Evolutionary conservation across 2,329 filamentous ascomycete genomes (phyloP).

Genomic region (Exophiala spinifera): DNA sequence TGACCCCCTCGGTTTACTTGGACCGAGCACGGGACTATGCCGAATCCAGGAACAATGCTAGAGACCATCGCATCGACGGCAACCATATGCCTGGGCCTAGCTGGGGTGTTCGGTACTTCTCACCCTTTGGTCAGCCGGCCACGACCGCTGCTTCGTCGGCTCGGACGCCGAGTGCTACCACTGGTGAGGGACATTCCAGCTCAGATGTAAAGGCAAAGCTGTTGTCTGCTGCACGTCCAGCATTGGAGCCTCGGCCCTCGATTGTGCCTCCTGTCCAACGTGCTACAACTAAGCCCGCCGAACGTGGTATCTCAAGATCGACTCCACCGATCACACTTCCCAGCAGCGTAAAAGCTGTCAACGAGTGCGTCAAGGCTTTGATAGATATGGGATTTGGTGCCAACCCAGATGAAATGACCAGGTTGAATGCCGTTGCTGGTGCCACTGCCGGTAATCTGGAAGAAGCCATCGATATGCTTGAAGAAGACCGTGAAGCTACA

Average conservation of each 20-base stretch:
- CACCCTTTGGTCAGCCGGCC: neutral
- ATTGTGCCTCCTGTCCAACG: neutral
- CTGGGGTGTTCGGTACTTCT: constrained; percentile 7
- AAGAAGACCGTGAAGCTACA: constrained; percentile 43
- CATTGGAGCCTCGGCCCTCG: neutral
- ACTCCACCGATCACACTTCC: constrained; percentile 10
- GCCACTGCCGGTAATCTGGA: constrained; percentile 42
- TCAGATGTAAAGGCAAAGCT: neutral
- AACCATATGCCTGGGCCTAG: neutral
- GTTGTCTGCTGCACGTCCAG: neutral
- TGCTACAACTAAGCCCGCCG: neutral
- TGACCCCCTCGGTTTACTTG: neutral
- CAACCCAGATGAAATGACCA: constrained; percentile 36
- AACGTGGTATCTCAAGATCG: constrained; percentile 2
- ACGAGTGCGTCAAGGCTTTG: constrained; percentile 41
- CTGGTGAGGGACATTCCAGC: neutral
- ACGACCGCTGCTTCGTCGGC: neutral
- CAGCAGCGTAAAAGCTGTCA: constrained; percentile 8
- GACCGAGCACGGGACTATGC: constrained; percentile 1
- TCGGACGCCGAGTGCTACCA: neutral
- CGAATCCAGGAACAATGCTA: neutral
- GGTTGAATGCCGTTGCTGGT: constrained; percentile 45
- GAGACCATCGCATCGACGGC: neutral
- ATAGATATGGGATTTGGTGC: constrained; percentile 42
- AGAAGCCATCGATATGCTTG: constrained; percentile 51